A percentile compares a stretch with the other conserved stretches of the same genome.
These are phyloP conservation scores for Casuarina glauca DNA, from an alignment of 306 rosid genomes.

Conservation along the genomic window DNA sequence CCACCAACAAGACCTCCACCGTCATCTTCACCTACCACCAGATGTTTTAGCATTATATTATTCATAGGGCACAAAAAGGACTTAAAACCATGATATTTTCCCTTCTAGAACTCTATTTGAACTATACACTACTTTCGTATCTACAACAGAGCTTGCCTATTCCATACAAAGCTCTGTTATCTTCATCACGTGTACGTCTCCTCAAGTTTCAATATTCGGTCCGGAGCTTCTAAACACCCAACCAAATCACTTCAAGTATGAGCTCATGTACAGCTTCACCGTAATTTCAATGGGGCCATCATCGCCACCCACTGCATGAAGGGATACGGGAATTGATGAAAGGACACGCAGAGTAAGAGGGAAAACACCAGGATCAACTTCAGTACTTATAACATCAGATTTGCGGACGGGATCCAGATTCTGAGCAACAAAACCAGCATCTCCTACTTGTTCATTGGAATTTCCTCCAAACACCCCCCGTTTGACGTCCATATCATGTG, in stretches of 20 bases:
- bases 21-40: slow-evolving; percentile 39
- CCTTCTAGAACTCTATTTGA: slow-evolving; percentile 29
- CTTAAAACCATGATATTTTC: slow-evolving; percentile 20
- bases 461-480: slow-evolving; percentile 28
- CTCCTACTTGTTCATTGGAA: slow-evolving; percentile 19
- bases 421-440: slow-evolving; percentile 23
- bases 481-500: slow-evolving; percentile 44
- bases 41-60: slow-evolving; percentile 21
- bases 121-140: slow-evolving; percentile 44
- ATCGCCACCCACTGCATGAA: slow-evolving; percentile 86
- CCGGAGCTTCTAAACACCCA: slow-evolving; percentile 23
- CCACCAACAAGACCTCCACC: slow-evolving; percentile 37
- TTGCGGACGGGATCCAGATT: slow-evolving; percentile 18
- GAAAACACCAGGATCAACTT: slow-evolving; percentile 60
- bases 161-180: slow-evolving; percentile 9
- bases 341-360: slow-evolving; percentile 63
- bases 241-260: slow-evolving; percentile 53
- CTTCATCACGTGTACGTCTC: slow-evolving; percentile 20
- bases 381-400: slow-evolving; percentile 25
- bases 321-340: slow-evolving; percentile 73
- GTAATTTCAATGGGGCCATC: slow-evolving; percentile 78
- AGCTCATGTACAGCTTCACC: slow-evolving; percentile 75
- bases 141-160: slow-evolving; percentile 32
- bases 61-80: slow-evolving; percentile 34
- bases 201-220: slow-evolving; percentile 11